A percentile compares a stretch with the other conserved stretches of the same genome.
Evolutionary conservation across 257 asterid genomes (phyloP).

Genomic region (Ehretia macrophylla): DNA sequence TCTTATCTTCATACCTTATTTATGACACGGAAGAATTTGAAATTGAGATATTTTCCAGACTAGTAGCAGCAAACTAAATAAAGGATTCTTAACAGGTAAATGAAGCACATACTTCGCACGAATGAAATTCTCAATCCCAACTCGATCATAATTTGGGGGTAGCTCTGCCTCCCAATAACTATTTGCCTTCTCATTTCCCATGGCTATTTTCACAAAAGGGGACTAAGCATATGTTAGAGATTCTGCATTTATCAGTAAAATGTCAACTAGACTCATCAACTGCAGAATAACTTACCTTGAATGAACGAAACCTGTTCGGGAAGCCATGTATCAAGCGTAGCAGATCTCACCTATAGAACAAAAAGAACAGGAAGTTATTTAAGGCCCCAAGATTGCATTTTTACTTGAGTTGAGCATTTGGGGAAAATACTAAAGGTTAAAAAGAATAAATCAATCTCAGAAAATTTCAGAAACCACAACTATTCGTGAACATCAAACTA

Average conservation of each 20-base stretch:
- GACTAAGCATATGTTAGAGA: background rate
- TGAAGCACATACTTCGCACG: constrained; percentile 84
- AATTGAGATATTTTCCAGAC: constrained; percentile 18
- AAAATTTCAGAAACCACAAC: too few relatives aligned
- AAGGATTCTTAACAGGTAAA: constrained; percentile 8
- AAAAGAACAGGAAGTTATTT: background rate
- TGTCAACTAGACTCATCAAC: constrained; percentile 10
- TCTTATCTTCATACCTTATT: constrained; percentile 86
- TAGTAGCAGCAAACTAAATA: constrained; percentile 14
- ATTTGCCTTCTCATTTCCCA: constrained; percentile 98
- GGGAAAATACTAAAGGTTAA: too few relatives aligned
- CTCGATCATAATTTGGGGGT: constrained; percentile 97
- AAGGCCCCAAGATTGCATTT: background rate
- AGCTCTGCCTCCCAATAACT: constrained; percentile 98
- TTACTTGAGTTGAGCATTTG: too few relatives aligned
- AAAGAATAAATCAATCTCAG: too few relatives aligned
- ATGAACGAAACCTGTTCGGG: constrained; percentile 98
- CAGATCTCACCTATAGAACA: constrained; percentile 83
- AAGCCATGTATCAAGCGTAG: constrained; percentile 99
- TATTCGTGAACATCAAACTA: too few relatives aligned
- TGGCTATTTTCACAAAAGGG: constrained; percentile 47
- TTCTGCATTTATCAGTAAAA: constrained; percentile 1
- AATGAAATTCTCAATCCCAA: constrained; percentile 97
- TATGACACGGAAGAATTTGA: constrained; percentile 17
- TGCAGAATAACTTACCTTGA: constrained; percentile 58